A percentile compares a stretch with the other conserved stretches of the same genome.
Evolutionary conservation across 257 asterid species (phyloP).

Genomic region (Solanum virginianum): DNA sequence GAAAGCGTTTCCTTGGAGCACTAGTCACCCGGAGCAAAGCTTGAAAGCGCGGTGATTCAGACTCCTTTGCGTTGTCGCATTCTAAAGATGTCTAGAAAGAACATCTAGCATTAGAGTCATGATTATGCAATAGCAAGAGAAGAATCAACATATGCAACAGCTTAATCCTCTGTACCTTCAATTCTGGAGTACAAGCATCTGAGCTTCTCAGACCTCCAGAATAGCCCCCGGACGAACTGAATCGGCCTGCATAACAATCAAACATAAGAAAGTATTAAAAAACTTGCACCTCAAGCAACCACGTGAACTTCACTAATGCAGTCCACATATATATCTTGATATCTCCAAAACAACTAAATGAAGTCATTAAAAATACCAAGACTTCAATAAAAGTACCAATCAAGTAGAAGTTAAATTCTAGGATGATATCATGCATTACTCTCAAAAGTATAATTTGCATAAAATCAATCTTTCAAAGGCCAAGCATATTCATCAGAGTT

Average conservation of each 20-base stretch:
- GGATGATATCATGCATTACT: not conserved
- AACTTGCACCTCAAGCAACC: constrained; percentile 34
- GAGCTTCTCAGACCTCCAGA: constrained; percentile 27
- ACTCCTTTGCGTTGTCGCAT: constrained; percentile 93
- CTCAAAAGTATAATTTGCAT: not conserved
- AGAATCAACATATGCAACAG: not conserved
- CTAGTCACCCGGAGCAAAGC: constrained; percentile 97
- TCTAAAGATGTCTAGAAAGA: constrained; percentile 62
- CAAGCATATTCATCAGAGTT: not conserved
- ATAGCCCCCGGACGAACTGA: constrained; percentile 23
- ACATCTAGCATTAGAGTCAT: not conserved
- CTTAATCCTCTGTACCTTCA: constrained; percentile 19
- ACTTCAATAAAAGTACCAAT: constrained; percentile 54
- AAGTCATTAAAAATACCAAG: constrained; percentile 50
- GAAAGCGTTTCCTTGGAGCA: constrained; percentile 97
- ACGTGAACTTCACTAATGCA: not conserved
- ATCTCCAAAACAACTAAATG: not conserved
- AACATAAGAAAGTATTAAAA: not conserved
- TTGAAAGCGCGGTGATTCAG: constrained; percentile 97
- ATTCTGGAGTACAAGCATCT: constrained; percentile 29
- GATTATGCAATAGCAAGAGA: not conserved
- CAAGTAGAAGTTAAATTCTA: constrained; percentile 7
- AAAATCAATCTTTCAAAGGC: not conserved
- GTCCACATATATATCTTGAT: not conserved
- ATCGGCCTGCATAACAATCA: constrained; percentile 7